Evolutionary conservation across 192 early-diverging fungal species (phyloP).

Genomic region (Coemansia sp.): DNA sequence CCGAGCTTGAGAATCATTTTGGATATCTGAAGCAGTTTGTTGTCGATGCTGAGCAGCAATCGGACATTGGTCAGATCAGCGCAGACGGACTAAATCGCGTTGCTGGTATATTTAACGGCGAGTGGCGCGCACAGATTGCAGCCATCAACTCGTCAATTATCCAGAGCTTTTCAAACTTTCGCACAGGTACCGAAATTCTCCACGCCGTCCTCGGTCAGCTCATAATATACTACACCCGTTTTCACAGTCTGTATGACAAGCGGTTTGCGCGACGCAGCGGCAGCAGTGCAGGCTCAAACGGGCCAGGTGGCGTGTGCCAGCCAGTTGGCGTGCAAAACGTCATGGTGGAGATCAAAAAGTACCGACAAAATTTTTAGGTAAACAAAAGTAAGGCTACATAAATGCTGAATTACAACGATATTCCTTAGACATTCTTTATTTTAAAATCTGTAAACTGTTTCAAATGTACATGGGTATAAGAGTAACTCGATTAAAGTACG

Average conservation of each 20-base stretch:
- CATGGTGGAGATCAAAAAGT: constrained; percentile 97
- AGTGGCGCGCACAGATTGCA: constrained; percentile 74
- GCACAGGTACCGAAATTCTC: constrained; percentile 88
- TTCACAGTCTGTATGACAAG: constrained; percentile 77
- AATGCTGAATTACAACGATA: no score
- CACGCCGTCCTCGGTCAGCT: constrained; percentile 87
- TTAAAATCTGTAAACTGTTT: no score
- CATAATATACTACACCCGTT: constrained; percentile 90
- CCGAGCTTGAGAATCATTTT: constrained; percentile 80
- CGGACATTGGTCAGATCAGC: constrained; percentile 56
- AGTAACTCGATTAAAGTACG: no score
- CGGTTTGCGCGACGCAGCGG: constrained; percentile 55
- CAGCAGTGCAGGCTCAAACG: constrained; percentile 10
- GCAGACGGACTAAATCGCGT: constrained; percentile 49
- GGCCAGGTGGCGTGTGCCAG: constrained; percentile 32
- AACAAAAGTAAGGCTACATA: no score
- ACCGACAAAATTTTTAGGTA: constrained; percentile 55
- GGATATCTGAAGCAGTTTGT: constrained; percentile 81
- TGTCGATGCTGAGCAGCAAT: constrained; percentile 62
- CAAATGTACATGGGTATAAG: no score
- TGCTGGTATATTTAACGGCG: constrained; percentile 70
- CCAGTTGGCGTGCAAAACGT: constrained; percentile 91
- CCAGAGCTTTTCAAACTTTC: constrained; percentile 93
- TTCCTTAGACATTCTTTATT: no score
- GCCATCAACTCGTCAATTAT: constrained; percentile 83